Evolutionary conservation across 192 early-diverging fungal genomes (phyloP), one percentile per base, ranked within the genome.

Genomic region (Rhizophagus prolifer): DNA sequence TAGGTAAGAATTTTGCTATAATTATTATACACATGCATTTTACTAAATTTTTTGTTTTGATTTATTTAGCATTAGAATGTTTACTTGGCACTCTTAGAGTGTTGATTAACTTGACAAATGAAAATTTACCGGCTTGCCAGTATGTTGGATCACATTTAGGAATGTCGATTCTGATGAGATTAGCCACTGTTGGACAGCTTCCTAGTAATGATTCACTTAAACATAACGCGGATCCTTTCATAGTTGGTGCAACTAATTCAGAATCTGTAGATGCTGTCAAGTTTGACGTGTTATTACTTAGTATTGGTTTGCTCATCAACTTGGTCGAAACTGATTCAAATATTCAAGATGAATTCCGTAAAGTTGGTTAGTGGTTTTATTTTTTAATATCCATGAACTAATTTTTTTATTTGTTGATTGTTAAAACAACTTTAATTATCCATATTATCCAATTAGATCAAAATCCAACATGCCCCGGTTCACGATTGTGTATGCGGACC

Each of bases 281-380:
- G 26, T 74, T 59, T 74, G 77, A 78, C 28, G 58, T 72, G 9
- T 50, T 78, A 4, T 47, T 74, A 65, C 60, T 74, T 19, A 78
- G 58, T 25, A 62, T 78, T 50, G 77, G 70, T 5, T 60, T 78
- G 47, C 64, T 78, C 10, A 78, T 74, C 28, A 78, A 78, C 30
- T 61, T 78, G 44, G 67, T 74, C 16, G 77, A 78, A 62, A 78
- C 62, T 16, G 70, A 78, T 61, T 2, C 30, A 19, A 54, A 19
- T 21, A 78, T 61, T 74, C 68, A 72, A 23, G 58, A 78, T 78
- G 77, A 59, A 62, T 74, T 78, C 8, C 79, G 77, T 4, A 50
- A 62, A 78, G 59, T 72, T 63, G 77, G 70, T 78, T 30, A 62
- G 77, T 38, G 13, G 1, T 21, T 38, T 21, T 30, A 30, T 4